phyloP scores from a whole-genome alignment of 352 stramenopile genomes.

The Globisporangium solare region DNA sequence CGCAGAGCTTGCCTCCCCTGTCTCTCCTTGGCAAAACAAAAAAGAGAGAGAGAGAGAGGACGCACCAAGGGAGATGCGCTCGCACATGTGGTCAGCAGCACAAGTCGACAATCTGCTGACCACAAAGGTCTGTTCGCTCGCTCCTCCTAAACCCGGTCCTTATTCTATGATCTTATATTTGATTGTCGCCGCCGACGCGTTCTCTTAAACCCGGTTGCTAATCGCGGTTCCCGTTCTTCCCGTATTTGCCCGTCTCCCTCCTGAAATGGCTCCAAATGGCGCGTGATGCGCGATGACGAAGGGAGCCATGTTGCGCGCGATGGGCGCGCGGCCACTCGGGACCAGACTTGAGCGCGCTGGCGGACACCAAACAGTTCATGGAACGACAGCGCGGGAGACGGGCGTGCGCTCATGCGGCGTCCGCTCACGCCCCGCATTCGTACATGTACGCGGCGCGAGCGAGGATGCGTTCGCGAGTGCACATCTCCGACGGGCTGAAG shows the following conservation, averaged over 20 bases:
- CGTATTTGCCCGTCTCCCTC: not conserved
- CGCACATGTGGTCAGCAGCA: not conserved
- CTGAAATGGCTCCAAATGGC: not conserved
- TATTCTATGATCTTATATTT: not conserved
- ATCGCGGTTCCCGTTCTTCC: not conserved
- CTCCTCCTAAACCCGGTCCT: not conserved
- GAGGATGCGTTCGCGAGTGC: too few species aligned
- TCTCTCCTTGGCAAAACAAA: too few species aligned
- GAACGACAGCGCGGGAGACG: not conserved
- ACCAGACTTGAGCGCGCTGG: too few species aligned
- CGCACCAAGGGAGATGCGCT: not conserved
- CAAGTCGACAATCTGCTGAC: not conserved
- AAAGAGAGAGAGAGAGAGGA: too few species aligned
- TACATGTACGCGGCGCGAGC: too few species aligned
- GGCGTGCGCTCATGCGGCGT: too few species aligned
- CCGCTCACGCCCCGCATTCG: too few species aligned
- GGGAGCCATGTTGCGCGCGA: not conserved
- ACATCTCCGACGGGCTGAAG: too few species aligned
- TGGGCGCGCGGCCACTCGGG: not conserved
- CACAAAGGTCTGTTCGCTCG: not conserved
- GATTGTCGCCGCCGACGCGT: too few species aligned
- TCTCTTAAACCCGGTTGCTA: not conserved
- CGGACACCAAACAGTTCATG: too few species aligned
- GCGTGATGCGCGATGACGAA: not conserved
- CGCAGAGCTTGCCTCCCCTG: not conserved